A percentile compares a stretch with the other conserved stretches of the same genome.
phyloP scores from a whole-genome alignment of 371 early-diverging fungal genomes.

The Circinella umbellata region DNA sequence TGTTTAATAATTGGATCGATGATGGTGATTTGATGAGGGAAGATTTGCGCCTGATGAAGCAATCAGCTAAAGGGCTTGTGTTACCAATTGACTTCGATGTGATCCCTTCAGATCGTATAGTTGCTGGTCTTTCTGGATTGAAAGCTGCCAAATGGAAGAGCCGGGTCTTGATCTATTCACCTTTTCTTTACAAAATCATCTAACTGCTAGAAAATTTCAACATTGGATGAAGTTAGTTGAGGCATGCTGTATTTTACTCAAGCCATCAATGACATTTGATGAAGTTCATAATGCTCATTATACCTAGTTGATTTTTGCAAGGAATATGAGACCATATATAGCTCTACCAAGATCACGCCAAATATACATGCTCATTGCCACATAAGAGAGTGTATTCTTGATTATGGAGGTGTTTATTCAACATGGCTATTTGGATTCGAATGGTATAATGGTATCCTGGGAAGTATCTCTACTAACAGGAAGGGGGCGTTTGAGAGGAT shows the following conservation, averaged over 20 bases:
- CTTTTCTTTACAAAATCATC: neutral
- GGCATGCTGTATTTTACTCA: slow-evolving; percentile 7
- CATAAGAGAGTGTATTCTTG: neutral
- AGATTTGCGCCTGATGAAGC: neutral
- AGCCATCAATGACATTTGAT: neutral
- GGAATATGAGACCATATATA: neutral
- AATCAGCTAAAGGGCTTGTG: neutral
- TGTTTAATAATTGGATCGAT: neutral
- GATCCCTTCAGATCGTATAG: neutral
- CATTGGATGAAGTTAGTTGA: slow-evolving; percentile 15
- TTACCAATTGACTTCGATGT: neutral
- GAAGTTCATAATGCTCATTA: neutral
- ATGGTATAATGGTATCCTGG: slow-evolving; percentile 10
- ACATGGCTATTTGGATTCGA: slow-evolving; percentile 12
- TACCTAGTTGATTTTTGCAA: neutral
- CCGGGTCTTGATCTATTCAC: slow-evolving; percentile 11
- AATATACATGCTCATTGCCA: slow-evolving; percentile 6
- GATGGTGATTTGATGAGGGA: too few relatives aligned
- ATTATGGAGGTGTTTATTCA: too few relatives aligned
- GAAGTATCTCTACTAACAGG: slow-evolving; percentile 3
- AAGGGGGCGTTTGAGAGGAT: slow-evolving; percentile 1
- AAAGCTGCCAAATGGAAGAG: slow-evolving; percentile 16
- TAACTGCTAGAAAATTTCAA: neutral
- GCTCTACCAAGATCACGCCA: neutral
- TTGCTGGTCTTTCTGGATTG: neutral